Evolutionary conservation across 441 rosid genomes (phyloP).

Genomic region (Mallotus repandus): DNA sequence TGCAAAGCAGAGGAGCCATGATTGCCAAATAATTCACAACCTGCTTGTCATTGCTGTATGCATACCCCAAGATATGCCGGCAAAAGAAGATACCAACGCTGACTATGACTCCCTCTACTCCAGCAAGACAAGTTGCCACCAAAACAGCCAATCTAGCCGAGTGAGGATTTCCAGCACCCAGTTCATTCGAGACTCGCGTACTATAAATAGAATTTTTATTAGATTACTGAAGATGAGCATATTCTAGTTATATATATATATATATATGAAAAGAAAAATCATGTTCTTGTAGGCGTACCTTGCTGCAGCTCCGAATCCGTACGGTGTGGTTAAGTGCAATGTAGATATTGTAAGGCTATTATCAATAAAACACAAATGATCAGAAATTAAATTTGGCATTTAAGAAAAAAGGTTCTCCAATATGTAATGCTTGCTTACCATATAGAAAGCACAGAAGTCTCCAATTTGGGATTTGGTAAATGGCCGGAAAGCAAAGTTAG

Average conservation of each 20-base stretch:
- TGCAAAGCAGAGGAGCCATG: slow-evolving; percentile 45
- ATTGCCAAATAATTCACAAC: slow-evolving; percentile 34
- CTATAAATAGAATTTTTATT: slow-evolving; percentile 14
- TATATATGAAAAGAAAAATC: too few relatives aligned
- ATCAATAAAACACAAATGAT: neutral
- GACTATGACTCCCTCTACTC: slow-evolving; percentile 27
- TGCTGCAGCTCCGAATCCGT: slow-evolving; percentile 60
- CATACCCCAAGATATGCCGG: slow-evolving; percentile 40
- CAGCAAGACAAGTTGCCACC: slow-evolving; percentile 29
- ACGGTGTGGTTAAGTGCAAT: slow-evolving; percentile 52
- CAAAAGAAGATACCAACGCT: slow-evolving; percentile 31
- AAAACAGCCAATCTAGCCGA: slow-evolving; percentile 36
- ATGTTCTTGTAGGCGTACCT: slow-evolving; percentile 29
- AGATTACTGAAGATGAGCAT: too few relatives aligned
- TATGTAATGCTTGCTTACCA: slow-evolving; percentile 31
- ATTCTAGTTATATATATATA: too few relatives aligned
- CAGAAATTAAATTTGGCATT: neutral
- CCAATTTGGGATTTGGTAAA: slow-evolving; percentile 48
- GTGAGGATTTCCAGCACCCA: slow-evolving; percentile 47
- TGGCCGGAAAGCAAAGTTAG: slow-evolving; percentile 47
- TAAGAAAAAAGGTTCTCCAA: too few relatives aligned
- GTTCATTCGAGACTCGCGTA: slow-evolving; percentile 51
- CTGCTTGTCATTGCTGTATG: slow-evolving; percentile 35
- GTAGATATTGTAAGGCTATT: slow-evolving; percentile 54
- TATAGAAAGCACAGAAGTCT: slow-evolving; percentile 64